Conservation (phyloP, 768 basidiomycete species). For the Hygrocybe coccinea region DNA sequence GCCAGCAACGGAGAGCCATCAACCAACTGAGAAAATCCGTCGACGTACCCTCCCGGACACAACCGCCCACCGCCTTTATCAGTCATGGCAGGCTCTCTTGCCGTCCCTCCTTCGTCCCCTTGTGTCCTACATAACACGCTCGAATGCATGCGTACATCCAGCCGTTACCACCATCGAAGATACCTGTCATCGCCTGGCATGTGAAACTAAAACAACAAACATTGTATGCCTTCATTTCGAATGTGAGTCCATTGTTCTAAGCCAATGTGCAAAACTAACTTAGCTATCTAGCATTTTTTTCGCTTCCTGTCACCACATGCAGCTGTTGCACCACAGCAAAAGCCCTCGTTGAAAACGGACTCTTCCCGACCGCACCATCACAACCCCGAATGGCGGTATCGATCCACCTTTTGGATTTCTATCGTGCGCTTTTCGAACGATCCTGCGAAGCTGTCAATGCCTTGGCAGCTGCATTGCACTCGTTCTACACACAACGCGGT, state of each 20-base stretch:
- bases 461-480: slow-evolving; percentile 23
- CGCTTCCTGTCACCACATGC: slow-evolving; percentile 15
- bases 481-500: slow-evolving; percentile 26
- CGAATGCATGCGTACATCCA: background rate
- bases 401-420: too few species aligned
- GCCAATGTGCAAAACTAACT: too few species aligned
- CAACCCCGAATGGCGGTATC: slow-evolving; percentile 23
- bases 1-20: too few species aligned
- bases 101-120: slow-evolving; percentile 1
- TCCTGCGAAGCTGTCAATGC: slow-evolving; percentile 35
- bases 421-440: too few species aligned
- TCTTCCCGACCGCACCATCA: slow-evolving; percentile 30
- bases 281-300: slow-evolving; percentile 14
- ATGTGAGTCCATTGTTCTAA: slow-evolving; percentile 4
- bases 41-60: background rate
- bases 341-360: slow-evolving; percentile 25
- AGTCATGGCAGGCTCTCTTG: background rate
- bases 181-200: background rate
- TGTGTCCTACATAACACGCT: background rate
- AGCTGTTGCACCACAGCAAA: slow-evolving; percentile 17
- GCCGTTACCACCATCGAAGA: background rate
- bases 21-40: background rate
- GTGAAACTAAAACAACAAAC: background rate
- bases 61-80: background rate
- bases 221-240: slow-evolving; percentile 14